Evolutionary conservation across 805 yeast species (phyloP).

Genomic region (Ogataea populi-albae): DNA sequence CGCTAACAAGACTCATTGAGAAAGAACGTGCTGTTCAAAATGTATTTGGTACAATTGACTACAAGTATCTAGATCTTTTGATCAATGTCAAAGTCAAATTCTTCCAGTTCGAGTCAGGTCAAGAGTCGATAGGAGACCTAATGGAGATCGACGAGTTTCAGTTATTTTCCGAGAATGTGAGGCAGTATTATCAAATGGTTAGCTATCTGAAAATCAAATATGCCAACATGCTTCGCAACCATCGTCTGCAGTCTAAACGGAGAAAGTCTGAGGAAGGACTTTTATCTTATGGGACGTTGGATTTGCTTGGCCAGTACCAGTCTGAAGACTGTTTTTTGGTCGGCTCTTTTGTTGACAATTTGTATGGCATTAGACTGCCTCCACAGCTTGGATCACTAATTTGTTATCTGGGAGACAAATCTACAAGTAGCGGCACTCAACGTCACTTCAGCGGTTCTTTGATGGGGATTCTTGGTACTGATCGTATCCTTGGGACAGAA

Average conservation of each 20-base stretch:
- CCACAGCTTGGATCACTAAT: conserved; percentile 19
- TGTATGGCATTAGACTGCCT: conserved; percentile 11
- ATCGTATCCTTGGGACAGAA: conserved; percentile 9
- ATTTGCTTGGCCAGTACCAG: conserved; percentile 8
- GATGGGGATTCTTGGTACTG: conserved; percentile 4
- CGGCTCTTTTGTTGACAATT: conserved; percentile 7
- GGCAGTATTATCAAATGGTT: conserved; percentile 10
- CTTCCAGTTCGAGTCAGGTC: conserved; percentile 6
- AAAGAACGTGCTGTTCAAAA: conserved; percentile 7
- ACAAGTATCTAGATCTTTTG: conserved; percentile 6
- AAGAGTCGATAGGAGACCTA: conserved; percentile 1
- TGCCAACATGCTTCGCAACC: background rate
- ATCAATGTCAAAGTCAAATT: conserved; percentile 12
- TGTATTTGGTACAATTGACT: conserved; percentile 17
- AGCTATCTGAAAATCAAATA: conserved; percentile 8
- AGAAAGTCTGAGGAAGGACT: conserved; percentile 11
- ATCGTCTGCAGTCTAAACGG: conserved; percentile 9
- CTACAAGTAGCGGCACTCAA: background rate
- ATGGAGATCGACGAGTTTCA: conserved; percentile 6
- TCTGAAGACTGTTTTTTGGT: conserved; percentile 15
- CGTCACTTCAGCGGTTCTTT: conserved; percentile 2
- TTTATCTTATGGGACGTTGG: conserved; percentile 10
- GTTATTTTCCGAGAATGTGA: conserved; percentile 9
- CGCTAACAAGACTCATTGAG: conserved; percentile 12
- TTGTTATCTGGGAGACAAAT: conserved; percentile 10